These are phyloP conservation scores for Sordaria brevicollis DNA, from an alignment of 495 filamentous ascomycete genomes.

Conservation along the genomic window DNA sequence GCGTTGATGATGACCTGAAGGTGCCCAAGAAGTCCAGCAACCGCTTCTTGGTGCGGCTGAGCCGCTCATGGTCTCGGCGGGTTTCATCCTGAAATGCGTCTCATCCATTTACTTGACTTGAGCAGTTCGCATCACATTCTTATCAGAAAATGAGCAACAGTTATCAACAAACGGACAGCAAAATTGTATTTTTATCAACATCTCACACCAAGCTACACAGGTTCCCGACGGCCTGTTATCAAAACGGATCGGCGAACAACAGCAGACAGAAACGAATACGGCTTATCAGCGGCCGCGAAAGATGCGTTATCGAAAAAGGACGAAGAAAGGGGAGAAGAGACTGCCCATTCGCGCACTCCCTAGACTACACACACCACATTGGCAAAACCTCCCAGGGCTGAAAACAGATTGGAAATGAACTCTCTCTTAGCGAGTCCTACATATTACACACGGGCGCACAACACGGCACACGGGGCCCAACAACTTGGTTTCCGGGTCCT, in stretches of 20 bases:
- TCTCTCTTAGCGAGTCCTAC: neutral
- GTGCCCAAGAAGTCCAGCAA: conserved; percentile 1
- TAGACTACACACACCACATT: neutral
- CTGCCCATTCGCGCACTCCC: neutral
- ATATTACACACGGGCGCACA: neutral
- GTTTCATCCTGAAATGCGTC: conserved; percentile 1
- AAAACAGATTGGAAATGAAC: neutral
- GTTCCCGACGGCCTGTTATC: neutral
- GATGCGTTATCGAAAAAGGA: neutral
- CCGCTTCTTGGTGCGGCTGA: conserved; percentile 10
- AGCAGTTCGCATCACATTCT: neutral
- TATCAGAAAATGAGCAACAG: neutral
- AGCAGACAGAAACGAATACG: neutral
- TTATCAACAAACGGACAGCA: neutral
- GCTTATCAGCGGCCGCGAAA: neutral
- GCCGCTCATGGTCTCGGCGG: conserved; percentile 14
- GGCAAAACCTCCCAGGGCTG: neutral
- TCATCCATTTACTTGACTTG: neutral
- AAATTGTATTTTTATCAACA: neutral
- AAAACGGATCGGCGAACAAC: neutral
- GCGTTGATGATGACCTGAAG: conserved; percentile 11
- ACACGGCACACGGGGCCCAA: neutral
- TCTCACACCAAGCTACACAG: neutral
- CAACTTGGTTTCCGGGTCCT: neutral
- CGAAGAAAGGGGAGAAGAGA: neutral